A percentile compares a stretch with the other conserved stretches of the same genome.
These are phyloP conservation scores for Harringtonia lauricola DNA, from an alignment of 2,329 filamentous ascomycete genomes.

Conservation along the genomic window DNA sequence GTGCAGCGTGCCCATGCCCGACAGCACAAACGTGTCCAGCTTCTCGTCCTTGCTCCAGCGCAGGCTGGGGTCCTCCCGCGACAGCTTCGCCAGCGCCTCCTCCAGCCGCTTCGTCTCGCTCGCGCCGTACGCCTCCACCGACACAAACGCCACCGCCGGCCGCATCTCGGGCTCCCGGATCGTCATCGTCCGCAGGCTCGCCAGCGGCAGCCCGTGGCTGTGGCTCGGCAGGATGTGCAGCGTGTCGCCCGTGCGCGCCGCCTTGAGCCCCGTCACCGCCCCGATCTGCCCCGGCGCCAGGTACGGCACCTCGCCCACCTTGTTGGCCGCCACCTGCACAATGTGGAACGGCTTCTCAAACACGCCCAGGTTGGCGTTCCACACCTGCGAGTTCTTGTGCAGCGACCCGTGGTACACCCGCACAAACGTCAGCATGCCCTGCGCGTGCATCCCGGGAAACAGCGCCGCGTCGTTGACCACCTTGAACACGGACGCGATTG, in stretches of 20 bases:
- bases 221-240: conserved; percentile 59
- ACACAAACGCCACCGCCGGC: conserved; percentile 92
- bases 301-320: conserved; percentile 72
- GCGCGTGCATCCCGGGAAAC: conserved; percentile 29
- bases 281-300: conserved; percentile 86
- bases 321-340: conserved; percentile 80
- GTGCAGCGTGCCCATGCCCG: conserved; percentile 94
- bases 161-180: conserved; percentile 82
- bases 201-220: conserved; percentile 45
- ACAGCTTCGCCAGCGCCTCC: conserved; percentile 62
- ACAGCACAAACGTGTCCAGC: conserved; percentile 83
- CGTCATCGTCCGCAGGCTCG: conserved; percentile 62
- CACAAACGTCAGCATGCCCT: conserved; percentile 85
- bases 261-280: conserved; percentile 80
- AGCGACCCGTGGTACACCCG: conserved; percentile 82
- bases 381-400: conserved; percentile 62
- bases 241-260: conserved; percentile 89
- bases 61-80: conserved; percentile 87
- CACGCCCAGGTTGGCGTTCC: conserved; percentile 76
- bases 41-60: conserved; percentile 78
- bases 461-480: conserved; percentile 76
- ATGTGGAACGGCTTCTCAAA: conserved; percentile 72
- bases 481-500: conserved; percentile 73
- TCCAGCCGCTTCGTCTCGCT: conserved; percentile 69
- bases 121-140: conserved; percentile 58